Evolutionary conservation across 495 filamentous ascomycete genomes (phyloP).

Genomic region (Penicillium waksmanii): DNA sequence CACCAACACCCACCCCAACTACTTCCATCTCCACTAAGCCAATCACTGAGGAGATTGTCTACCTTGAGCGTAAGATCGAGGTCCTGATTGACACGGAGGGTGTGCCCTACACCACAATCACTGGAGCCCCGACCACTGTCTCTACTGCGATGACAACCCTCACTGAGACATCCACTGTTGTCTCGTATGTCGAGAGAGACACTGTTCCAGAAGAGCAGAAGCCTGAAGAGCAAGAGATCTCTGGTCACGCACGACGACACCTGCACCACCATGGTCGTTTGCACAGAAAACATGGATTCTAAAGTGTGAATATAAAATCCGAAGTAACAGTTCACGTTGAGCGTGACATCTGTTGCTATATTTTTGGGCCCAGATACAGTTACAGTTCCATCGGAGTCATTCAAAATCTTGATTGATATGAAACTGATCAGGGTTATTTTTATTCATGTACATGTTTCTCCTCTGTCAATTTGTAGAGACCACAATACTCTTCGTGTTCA

Average conservation of each 20-base stretch:
- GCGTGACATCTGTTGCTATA: conserved; percentile 11
- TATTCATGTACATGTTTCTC: conserved; percentile 30
- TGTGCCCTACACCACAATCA: conserved; percentile 29
- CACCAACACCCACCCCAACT: conserved; percentile 28
- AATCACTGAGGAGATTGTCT: conserved; percentile 40
- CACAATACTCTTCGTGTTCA: conserved; percentile 27
- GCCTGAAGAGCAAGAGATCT: conserved; percentile 16
- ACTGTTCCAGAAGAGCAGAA: conserved; percentile 19
- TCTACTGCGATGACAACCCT: conserved; percentile 24
- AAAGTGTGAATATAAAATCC: conserved; percentile 5
- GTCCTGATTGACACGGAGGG: conserved; percentile 38
- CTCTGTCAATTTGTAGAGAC: conserved; percentile 18
- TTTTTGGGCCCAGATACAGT: neutral
- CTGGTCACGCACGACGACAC: conserved; percentile 23
- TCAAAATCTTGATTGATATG: neutral
- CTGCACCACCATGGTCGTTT: conserved; percentile 31
- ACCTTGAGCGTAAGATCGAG: conserved; percentile 41
- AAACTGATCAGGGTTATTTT: neutral
- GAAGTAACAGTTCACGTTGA: conserved; percentile 13
- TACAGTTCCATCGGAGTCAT: conserved; percentile 9
- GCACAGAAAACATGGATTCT: conserved; percentile 22
- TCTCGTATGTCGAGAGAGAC: conserved; percentile 31
- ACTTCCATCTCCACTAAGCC: conserved; percentile 31
- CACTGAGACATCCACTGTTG: conserved; percentile 29
- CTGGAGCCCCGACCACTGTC: conserved; percentile 24